These are phyloP conservation scores for Singerocomus inundabilis DNA, from an alignment of 1,284 basidiomycete species.

Conservation along the genomic window DNA sequence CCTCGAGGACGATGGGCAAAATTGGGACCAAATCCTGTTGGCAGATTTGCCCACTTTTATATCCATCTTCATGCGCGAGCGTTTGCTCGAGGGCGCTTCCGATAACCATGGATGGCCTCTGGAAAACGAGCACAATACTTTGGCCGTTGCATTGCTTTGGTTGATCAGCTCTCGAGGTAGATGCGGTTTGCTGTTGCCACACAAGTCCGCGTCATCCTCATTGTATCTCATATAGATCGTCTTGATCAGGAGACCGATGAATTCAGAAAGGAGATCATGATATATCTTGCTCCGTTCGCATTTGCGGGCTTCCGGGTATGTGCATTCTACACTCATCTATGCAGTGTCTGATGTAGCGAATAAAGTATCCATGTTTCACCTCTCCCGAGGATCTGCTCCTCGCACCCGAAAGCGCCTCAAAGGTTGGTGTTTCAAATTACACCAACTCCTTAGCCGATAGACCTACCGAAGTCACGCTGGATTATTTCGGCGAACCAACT, in stretches of 20 bases:
- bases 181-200: not conserved
- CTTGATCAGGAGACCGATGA: conserved; percentile 40
- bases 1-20: conserved; percentile 55
- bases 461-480: conserved; percentile 30
- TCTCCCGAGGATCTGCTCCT: conserved; percentile 24
- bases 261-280: conserved; percentile 35
- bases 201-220: not conserved
- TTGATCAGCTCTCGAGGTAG: conserved; percentile 37
- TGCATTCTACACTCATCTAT: conserved; percentile 9
- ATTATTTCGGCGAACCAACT: conserved; percentile 42
- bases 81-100: conserved; percentile 38
- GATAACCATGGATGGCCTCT: conserved; percentile 48
- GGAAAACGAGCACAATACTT: conserved; percentile 42
- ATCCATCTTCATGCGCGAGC: conserved; percentile 37
- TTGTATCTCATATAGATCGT: conserved; percentile 25
- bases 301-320: conserved; percentile 51
- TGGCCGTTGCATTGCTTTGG: conserved; percentile 51
- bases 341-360: conserved; percentile 12
- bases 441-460: conserved; percentile 28
- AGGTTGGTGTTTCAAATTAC: conserved; percentile 1
- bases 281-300: conserved; percentile 42
- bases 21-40: conserved; percentile 50
- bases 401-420: conserved; percentile 4
- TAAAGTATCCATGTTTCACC: conserved; percentile 35
- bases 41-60: conserved; percentile 44